Evolutionary conservation across 2,329 filamentous ascomycete genomes (phyloP).

Genomic region (Aspergillus sp.): DNA sequence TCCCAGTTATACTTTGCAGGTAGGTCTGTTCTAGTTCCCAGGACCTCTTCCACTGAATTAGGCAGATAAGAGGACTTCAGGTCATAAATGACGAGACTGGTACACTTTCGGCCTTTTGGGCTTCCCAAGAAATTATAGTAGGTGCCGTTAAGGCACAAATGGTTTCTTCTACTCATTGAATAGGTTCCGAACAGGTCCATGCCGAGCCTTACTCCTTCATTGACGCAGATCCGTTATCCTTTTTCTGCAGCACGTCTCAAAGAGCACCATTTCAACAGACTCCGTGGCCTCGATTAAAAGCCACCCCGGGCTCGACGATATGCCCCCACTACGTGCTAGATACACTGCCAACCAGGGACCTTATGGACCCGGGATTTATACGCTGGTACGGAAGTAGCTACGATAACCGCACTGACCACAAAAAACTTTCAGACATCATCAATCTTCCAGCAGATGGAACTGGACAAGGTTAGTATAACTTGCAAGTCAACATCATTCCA

Average conservation of each 20-base stretch:
- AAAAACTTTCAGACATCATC: background rate
- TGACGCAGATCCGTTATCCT: background rate
- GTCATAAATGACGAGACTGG: background rate
- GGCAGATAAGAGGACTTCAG: background rate
- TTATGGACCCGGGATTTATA: background rate
- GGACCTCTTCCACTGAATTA: too few relatives aligned
- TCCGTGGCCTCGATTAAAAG: background rate
- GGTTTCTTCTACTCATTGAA: background rate
- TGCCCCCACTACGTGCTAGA: background rate
- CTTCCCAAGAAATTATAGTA: background rate
- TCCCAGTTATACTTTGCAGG: too few relatives aligned
- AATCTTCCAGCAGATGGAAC: background rate
- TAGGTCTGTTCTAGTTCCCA: too few relatives aligned
- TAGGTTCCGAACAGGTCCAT: background rate
- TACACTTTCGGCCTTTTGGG: background rate
- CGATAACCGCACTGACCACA: background rate
- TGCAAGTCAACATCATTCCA: background rate
- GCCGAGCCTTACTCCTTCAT: background rate
- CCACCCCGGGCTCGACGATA: background rate
- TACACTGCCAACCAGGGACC: background rate
- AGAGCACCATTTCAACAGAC: background rate
- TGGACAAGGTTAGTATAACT: background rate
- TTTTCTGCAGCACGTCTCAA: background rate
- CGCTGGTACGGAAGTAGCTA: background rate
- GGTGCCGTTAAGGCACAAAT: background rate